These are phyloP conservation scores for Populus pruinosa DNA, from an alignment of 345 rosid species.

Conservation along the genomic window DNA sequence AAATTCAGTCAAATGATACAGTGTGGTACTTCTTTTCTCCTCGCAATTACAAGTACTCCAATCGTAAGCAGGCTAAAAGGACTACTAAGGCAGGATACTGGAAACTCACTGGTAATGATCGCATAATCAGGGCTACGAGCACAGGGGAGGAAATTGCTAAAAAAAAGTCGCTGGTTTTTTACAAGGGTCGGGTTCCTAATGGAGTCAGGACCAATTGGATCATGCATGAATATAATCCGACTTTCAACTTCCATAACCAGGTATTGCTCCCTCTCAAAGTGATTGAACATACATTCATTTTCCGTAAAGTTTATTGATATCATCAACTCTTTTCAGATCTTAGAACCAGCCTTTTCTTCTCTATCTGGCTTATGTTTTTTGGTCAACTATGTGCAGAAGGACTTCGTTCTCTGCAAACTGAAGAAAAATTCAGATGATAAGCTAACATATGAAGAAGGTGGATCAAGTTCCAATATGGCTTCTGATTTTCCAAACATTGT, in stretches of 20 bases:
- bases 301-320: background rate
- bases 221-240: conserved; percentile 7
- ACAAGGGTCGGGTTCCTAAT: background rate
- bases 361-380: background rate
- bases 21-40: conserved; percentile 1
- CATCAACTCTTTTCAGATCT: background rate
- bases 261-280: background rate
- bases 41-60: background rate
- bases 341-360: background rate
- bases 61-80: background rate
- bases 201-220: conserved; percentile 5
- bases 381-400: background rate
- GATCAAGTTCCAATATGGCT: background rate
- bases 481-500: background rate
- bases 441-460: background rate
- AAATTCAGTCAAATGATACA: conserved; percentile 17
- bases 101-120: background rate
- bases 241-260: background rate
- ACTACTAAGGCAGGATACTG: background rate
- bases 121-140: background rate
- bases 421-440: background rate
- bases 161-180: background rate
- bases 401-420: background rate
- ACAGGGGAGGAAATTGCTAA: background rate
- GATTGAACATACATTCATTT: background rate